Evolutionary conservation across 768 basidiomycete genomes (phyloP).

Genomic region (Tylopilus sp.): DNA sequence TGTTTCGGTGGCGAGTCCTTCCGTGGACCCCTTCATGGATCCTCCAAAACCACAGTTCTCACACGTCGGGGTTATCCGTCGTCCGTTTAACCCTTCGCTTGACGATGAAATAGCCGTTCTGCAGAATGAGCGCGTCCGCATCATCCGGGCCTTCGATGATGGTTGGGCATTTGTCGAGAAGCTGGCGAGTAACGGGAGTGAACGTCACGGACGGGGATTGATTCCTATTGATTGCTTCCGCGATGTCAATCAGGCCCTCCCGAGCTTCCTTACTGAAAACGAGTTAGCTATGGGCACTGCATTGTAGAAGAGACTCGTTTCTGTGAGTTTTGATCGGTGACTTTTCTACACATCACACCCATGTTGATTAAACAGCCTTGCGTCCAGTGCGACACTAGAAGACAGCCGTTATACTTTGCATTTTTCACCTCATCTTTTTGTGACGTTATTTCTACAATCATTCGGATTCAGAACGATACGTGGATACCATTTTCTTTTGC

Average conservation of each 20-base stretch:
- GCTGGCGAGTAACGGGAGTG: constrained; percentile 10
- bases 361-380: neutral
- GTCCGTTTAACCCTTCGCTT: constrained; percentile 54
- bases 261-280: constrained; percentile 46
- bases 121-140: constrained; percentile 49
- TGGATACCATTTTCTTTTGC: constrained; percentile 13
- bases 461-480: constrained; percentile 6
- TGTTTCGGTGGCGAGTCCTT: constrained; percentile 8
- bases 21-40: constrained; percentile 35
- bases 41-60: constrained; percentile 31
- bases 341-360: neutral
- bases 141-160: constrained; percentile 59
- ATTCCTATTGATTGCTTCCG: constrained; percentile 73
- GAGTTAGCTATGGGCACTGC: constrained; percentile 34
- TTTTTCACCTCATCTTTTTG: neutral
- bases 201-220: constrained; percentile 39
- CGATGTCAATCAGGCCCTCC: constrained; percentile 42
- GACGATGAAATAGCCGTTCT: constrained; percentile 57
- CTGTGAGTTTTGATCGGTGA: constrained; percentile 2
- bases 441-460: neutral
- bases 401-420: neutral
- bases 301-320: neutral
- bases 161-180: constrained; percentile 68
- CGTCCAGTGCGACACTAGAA: neutral
- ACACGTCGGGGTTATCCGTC: constrained; percentile 45